Percentiles rank a stretch among this genome's conserved stretches.
These are phyloP conservation scores for Ascochyta rabiei DNA, from an alignment of 2,329 filamentous ascomycete species.

Conservation along the genomic window DNA sequence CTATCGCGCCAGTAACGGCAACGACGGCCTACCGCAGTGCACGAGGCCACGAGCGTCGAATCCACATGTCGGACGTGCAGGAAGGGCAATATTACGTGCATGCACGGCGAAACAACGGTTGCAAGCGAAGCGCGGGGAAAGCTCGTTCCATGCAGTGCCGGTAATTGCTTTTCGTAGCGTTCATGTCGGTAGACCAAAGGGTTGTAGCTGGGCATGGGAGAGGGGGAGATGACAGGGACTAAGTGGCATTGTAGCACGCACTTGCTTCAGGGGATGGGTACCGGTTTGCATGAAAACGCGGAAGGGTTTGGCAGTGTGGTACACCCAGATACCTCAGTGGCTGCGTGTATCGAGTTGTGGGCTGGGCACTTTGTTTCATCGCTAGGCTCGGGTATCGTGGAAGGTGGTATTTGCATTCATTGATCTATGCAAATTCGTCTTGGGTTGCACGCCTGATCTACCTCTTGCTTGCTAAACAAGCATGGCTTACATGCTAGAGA, in stretches of 20 bases:
- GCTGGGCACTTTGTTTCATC: too few relatives aligned
- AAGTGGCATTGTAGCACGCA: not conserved
- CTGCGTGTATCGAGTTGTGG: too few relatives aligned
- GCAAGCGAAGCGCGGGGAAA: constrained; percentile 16
- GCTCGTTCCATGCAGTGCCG: constrained; percentile 6
- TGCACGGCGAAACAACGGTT: constrained; percentile 3
- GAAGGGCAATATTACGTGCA: constrained; percentile 3
- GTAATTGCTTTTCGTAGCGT: constrained; percentile 1
- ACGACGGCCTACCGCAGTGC: too few relatives aligned
- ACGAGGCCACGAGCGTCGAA: not conserved
- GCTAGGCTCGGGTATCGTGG: not conserved
- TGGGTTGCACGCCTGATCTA: constrained; percentile 4
- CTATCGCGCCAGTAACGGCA: too few relatives aligned
- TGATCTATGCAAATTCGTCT: constrained; percentile 8
- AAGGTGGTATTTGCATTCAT: not conserved
- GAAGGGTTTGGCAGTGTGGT: too few relatives aligned
- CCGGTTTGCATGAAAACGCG: too few relatives aligned
- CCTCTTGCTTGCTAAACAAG: not conserved
- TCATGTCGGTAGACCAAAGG: constrained; percentile 3
- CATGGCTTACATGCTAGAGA: not conserved
- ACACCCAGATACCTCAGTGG: too few relatives aligned
- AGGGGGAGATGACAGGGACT: not conserved
- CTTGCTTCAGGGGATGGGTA: not conserved
- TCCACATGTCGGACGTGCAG: not conserved
- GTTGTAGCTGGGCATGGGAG: not conserved